Base-by-base conservation (phyloP, 805 yeast genomes). In the Kodamaea kakaduensis region DNA sequence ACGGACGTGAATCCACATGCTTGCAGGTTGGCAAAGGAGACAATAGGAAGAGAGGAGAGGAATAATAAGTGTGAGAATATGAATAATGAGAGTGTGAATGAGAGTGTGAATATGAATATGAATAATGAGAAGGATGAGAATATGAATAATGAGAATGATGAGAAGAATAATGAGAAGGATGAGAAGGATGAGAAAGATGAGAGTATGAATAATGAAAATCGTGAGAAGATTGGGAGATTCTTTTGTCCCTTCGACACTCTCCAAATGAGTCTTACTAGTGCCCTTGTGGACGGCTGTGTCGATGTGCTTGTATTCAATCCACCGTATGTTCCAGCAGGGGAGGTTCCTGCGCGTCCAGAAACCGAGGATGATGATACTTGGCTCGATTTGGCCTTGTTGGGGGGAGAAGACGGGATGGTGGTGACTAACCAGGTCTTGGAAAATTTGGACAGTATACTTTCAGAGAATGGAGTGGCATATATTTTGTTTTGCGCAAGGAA, bases 321-420 rank as follows among this genome's bases (percentile, higher is more conserved):
- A 0, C 98, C 98, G 0, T 93, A 93, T 53, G 98, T 93, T 1
- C 98, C 98, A 0, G 85, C 90, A 1, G 88, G 79, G 40, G 52
- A 50, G 0, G 83, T 86, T 0, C 97, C 97, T 0, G 51, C 44
- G 0, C 46, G 73, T 1, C 93, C 93, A 0, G 41, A 39, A 1
- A 28, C 48, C 3, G 39, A 32, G 6, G 73, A 69, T 7, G 78
- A 75, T 13, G 68, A 71, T 19, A 64, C 67, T 10, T 88, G 97
- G 96, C 66, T 93, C 0, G 96, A 90, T 53, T 59, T 90, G 37
- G 98, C 98, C 0, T 69, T 93, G 16, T 69, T 82, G 17, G 98
- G 98, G 0, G 98, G 98, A 0, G 64, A 66, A 6, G 81, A 84
- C 48, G 98, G 98, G 0, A 90, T 93, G 97, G 77, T 69, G 16